Percentiles rank a stretch among this genome's conserved stretches.
Evolutionary conservation across 1,139 yeast species (phyloP).

Genomic region (Trichomonascaceae sp.): DNA sequence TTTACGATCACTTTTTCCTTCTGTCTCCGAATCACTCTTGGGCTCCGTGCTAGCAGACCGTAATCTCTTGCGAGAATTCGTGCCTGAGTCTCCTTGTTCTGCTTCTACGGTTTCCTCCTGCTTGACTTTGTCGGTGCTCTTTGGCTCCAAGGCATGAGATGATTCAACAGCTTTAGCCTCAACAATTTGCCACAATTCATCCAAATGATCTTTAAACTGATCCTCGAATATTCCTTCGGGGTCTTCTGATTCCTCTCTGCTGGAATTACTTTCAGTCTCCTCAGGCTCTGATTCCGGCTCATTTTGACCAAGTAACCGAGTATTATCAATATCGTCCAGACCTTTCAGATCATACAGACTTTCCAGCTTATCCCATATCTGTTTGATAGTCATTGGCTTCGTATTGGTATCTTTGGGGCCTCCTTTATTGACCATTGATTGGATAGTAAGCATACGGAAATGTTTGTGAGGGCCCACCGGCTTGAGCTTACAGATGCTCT

Average conservation of each 20-base stretch:
- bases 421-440: conserved; percentile 43
- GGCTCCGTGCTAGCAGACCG: conserved; percentile 12
- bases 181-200: conserved; percentile 40
- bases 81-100: conserved; percentile 6
- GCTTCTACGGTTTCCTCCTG: conserved; percentile 9
- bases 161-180: conserved; percentile 16
- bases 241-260: conserved; percentile 19
- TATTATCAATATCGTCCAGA: conserved; percentile 48
- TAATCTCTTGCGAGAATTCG: conserved; percentile 12
- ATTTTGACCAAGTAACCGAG: conserved; percentile 12
- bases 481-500: conserved; percentile 61
- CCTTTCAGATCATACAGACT: conserved; percentile 50
- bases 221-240: conserved; percentile 27
- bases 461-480: conserved; percentile 61
- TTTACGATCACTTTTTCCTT: conserved; percentile 2
- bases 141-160: conserved; percentile 9
- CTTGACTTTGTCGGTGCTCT: conserved; percentile 3
- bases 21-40: conserved; percentile 8
- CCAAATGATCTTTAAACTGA: conserved; percentile 39
- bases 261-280: conserved; percentile 12
- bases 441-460: conserved; percentile 51
- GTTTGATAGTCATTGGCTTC: conserved; percentile 35
- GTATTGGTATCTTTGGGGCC: conserved; percentile 20
- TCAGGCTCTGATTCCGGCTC: conserved; percentile 8
- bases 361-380: conserved; percentile 54